Evolutionary conservation across 208 protist species (phyloP).

Genomic region (Acanthamoeba lugdunensis): DNA sequence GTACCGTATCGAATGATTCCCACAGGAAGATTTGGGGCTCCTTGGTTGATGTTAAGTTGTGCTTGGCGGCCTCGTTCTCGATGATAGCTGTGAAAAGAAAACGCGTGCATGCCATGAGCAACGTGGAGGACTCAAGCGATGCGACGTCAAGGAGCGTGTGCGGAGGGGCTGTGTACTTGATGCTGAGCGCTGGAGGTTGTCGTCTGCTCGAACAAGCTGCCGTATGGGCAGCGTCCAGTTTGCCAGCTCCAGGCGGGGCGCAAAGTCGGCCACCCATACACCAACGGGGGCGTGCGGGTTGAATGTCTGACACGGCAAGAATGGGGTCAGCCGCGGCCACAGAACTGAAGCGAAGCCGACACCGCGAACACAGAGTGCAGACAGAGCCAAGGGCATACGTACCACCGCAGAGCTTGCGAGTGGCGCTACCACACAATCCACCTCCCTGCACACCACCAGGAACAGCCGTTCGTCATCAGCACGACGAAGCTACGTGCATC

Average conservation of each 20-base stretch:
- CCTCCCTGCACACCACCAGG: not conserved
- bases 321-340: not conserved
- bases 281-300: not conserved
- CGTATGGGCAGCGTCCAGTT: constrained; percentile 47
- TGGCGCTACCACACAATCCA: constrained; percentile 43
- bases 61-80: not conserved
- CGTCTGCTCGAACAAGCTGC: constrained; percentile 18
- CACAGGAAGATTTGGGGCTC: constrained; percentile 37
- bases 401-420: constrained; percentile 24
- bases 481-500: not conserved
- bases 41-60: not conserved
- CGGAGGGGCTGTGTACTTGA: not conserved
- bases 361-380: not conserved
- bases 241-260: not conserved
- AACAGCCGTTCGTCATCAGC: not conserved
- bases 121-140: not conserved
- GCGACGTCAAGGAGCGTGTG: not conserved
- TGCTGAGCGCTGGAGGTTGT: constrained; percentile 25
- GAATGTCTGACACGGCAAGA: not conserved
- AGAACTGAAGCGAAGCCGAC: not conserved
- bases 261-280: constrained; percentile 54
- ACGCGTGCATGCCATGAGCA: not conserved
- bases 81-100: not conserved
- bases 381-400: not conserved
- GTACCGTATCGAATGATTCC: constrained; percentile 36